Evolutionary conservation across 139 green algal genomes (phyloP).

Genomic region (Picochlorum sp.): DNA sequence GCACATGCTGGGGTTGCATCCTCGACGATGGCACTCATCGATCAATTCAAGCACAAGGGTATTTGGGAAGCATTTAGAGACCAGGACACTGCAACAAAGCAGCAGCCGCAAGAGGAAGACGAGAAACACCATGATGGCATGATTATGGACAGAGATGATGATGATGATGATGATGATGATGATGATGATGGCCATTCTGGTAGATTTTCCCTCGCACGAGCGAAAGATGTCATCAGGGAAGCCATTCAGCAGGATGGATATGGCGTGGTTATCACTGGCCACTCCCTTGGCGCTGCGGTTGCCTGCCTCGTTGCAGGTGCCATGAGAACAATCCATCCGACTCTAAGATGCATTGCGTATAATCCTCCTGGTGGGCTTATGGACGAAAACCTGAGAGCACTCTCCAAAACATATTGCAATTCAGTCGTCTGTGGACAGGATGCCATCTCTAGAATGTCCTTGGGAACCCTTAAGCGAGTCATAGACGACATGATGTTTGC

Average conservation of each 20-base stretch:
- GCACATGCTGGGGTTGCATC: conserved; percentile 52
- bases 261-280: conserved; percentile 50
- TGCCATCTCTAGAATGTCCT: conserved; percentile 51
- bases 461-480: conserved; percentile 33
- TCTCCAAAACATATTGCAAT: conserved; percentile 28
- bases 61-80: conserved; percentile 8
- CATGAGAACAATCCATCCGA: conserved; percentile 32
- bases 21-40: conserved; percentile 29
- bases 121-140: too few species aligned
- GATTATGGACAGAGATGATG: too few species aligned
- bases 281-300: conserved; percentile 58
- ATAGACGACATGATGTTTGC: conserved; percentile 45
- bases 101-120: too few species aligned
- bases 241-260: conserved; percentile 24
- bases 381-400: conserved; percentile 12
- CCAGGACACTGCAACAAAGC: too few species aligned
- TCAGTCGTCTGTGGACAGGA: conserved; percentile 45
- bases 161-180: too few species aligned
- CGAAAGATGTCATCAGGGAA: conserved; percentile 6
- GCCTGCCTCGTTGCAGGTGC: conserved; percentile 54
- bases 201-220: background rate
- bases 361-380: conserved; percentile 39
- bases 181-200: too few species aligned
- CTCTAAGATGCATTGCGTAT: conserved; percentile 47
- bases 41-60: conserved; percentile 13